Evolutionary conservation across 2,329 filamentous ascomycete species (phyloP).

Genomic region (Nemania serpens): DNA sequence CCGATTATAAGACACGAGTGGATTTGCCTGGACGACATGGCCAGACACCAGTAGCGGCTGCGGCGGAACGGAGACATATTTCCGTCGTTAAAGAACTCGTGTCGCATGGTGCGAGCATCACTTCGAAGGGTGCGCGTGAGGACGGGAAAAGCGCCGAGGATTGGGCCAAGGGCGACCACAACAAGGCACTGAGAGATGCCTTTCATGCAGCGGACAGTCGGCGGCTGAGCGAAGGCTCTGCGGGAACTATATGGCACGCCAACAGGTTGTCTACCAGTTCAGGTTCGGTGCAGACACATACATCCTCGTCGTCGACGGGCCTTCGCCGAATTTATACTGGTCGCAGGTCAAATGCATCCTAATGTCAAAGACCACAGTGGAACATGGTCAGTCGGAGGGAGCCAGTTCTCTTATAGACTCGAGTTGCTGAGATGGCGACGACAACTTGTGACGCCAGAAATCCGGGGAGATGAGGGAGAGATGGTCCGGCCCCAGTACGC

Average conservation of each 20-base stretch:
- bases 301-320: not conserved
- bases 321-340: not conserved
- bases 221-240: not conserved
- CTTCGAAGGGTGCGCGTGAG: not conserved
- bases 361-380: not conserved
- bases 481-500: not conserved
- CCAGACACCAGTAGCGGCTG: constrained; percentile 1
- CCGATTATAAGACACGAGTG: not conserved
- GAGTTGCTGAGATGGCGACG: too few relatives aligned
- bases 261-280: constrained; percentile 1
- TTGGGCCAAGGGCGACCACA: constrained; percentile 9
- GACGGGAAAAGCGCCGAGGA: constrained; percentile 10
- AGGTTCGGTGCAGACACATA: too few relatives aligned
- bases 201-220: not conserved
- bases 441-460: not conserved
- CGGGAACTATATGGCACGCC: not conserved
- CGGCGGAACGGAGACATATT: not conserved
- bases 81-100: constrained; percentile 5
- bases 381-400: not conserved
- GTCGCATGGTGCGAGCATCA: not conserved
- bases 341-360: not conserved
- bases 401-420: too few relatives aligned
- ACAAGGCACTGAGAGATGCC: constrained; percentile 4
- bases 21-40: not conserved
- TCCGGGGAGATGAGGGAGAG: not conserved